Conservation (phyloP, 768 basidiomycete species). For the Psilocybe cubensis region DNA sequence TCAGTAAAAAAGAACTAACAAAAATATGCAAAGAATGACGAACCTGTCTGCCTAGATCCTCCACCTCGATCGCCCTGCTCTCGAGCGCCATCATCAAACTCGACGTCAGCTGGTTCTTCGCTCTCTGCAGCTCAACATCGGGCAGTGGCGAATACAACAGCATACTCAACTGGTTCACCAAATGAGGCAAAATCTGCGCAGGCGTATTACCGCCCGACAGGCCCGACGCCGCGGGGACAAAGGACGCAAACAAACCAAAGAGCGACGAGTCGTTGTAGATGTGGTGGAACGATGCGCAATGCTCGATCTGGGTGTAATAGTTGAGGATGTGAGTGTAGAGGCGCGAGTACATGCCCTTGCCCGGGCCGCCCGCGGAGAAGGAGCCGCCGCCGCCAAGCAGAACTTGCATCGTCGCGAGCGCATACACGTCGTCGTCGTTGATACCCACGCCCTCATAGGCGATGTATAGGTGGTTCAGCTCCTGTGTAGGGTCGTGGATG, state of each 20-base stretch:
- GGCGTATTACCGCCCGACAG: slow-evolving; percentile 64
- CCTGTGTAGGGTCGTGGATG: slow-evolving; percentile 59
- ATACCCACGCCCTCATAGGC: slow-evolving; percentile 92
- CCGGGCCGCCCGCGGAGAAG: slow-evolving; percentile 98
- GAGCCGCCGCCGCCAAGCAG: slow-evolving; percentile 94
- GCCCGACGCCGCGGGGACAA: slow-evolving; percentile 66
- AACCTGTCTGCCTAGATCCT: slow-evolving; percentile 91
- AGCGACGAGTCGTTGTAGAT: slow-evolving; percentile 94
- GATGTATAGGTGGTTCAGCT: slow-evolving; percentile 93
- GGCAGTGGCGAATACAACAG: slow-evolving; percentile 74
- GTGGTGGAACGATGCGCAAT: slow-evolving; percentile 97
- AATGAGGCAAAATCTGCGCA: slow-evolving; percentile 76
- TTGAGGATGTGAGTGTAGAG: slow-evolving; percentile 96
- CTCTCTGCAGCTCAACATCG: slow-evolving; percentile 73
- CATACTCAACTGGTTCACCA: slow-evolving; percentile 86
- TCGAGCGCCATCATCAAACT: slow-evolving; percentile 95
- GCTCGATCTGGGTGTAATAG: slow-evolving; percentile 91
- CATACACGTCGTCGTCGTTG: slow-evolving; percentile 90
- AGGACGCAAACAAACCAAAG: slow-evolving; percentile 90
- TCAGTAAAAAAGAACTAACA: background rate
- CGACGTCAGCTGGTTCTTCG: slow-evolving; percentile 95
- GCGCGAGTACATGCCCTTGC: slow-evolving; percentile 99
- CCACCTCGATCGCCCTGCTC: slow-evolving; percentile 81
- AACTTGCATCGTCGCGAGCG: slow-evolving; percentile 92
- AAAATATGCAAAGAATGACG: background rate